A percentile compares a stretch with the other conserved stretches of the same genome.
These are phyloP conservation scores for Arthrobotrys conoides DNA, from an alignment of 2,329 filamentous ascomycete species.

Conservation along the genomic window DNA sequence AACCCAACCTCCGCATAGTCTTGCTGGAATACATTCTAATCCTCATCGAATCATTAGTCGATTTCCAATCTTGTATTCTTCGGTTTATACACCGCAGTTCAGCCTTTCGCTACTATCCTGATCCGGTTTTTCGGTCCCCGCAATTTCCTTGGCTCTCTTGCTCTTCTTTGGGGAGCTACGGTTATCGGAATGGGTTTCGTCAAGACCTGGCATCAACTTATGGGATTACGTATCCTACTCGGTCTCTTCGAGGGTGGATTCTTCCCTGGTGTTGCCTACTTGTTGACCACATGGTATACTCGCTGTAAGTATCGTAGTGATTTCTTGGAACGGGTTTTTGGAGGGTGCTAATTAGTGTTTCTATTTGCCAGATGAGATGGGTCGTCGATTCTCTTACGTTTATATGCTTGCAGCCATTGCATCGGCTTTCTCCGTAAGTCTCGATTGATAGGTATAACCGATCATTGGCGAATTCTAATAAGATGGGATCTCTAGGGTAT, in stretches of 20 bases:
- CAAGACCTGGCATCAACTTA: slow-evolving; percentile 70
- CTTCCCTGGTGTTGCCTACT: slow-evolving; percentile 79
- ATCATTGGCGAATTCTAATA: slow-evolving; percentile 68
- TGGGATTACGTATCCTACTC: slow-evolving; percentile 73
- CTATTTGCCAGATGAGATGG: slow-evolving; percentile 58
- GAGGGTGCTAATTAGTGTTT: neutral
- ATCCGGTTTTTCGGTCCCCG: slow-evolving; percentile 77
- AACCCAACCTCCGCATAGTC: neutral
- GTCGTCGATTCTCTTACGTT: slow-evolving; percentile 67
- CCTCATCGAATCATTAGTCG: neutral
- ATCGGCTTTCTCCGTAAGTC: slow-evolving; percentile 70
- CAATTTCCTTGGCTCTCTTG: slow-evolving; percentile 71
- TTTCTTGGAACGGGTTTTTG: neutral
- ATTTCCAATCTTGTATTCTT: slow-evolving; percentile 49
- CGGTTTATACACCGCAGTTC: slow-evolving; percentile 75
- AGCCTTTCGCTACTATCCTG: slow-evolving; percentile 78
- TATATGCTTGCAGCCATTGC: slow-evolving; percentile 70
- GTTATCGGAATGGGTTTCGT: slow-evolving; percentile 78
- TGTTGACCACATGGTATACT: slow-evolving; percentile 81
- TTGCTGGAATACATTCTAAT: neutral
- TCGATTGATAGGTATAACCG: slow-evolving; percentile 52
- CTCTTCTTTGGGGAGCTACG: slow-evolving; percentile 73
- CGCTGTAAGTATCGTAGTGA: slow-evolving; percentile 69
- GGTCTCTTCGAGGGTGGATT: slow-evolving; percentile 77
- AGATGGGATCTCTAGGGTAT: slow-evolving; percentile 77